Evolutionary conservation across 345 rosid species (phyloP).

Genomic region (Citrus inodora): DNA sequence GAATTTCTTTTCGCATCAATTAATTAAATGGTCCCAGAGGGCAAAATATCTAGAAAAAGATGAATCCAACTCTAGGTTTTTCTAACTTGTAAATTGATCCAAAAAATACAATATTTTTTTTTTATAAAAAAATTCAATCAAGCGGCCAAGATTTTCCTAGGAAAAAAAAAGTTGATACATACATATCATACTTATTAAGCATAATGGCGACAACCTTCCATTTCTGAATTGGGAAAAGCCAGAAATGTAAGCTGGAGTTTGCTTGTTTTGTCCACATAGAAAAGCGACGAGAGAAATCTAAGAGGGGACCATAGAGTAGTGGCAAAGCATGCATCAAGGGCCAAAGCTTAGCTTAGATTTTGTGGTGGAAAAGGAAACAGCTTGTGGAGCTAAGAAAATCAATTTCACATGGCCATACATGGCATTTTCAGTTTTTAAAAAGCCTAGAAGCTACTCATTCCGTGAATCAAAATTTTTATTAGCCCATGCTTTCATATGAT

Average conservation of each 20-base stretch:
- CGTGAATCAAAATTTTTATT: background rate
- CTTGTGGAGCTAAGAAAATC: background rate
- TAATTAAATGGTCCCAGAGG: conserved; percentile 13
- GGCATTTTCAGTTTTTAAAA: background rate
- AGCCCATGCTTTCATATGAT: background rate
- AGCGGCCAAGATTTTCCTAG: conserved; percentile 6
- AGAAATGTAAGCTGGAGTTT: conserved; percentile 11
- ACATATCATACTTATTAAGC: background rate
- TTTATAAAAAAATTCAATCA: background rate
- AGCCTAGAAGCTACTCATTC: background rate
- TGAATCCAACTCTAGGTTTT: background rate
- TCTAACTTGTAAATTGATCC: background rate
- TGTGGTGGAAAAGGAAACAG: conserved; percentile 7
- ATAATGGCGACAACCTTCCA: background rate
- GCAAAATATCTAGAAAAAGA: conserved; percentile 4
- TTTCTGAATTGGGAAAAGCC: conserved; percentile 14
- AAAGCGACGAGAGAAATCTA: background rate
- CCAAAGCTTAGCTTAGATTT: background rate
- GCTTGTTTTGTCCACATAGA: conserved; percentile 15
- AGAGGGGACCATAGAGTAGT: conserved; percentile 3
- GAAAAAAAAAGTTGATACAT: background rate
- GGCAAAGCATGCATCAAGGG: background rate
- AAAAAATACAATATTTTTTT: background rate
- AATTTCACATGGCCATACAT: conserved; percentile 5
- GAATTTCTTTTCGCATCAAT: background rate